A percentile compares a stretch with the other conserved stretches of the same genome.
Evolutionary conservation across 441 rosid genomes (phyloP).

Genomic region (Gossypium davidsonii): DNA sequence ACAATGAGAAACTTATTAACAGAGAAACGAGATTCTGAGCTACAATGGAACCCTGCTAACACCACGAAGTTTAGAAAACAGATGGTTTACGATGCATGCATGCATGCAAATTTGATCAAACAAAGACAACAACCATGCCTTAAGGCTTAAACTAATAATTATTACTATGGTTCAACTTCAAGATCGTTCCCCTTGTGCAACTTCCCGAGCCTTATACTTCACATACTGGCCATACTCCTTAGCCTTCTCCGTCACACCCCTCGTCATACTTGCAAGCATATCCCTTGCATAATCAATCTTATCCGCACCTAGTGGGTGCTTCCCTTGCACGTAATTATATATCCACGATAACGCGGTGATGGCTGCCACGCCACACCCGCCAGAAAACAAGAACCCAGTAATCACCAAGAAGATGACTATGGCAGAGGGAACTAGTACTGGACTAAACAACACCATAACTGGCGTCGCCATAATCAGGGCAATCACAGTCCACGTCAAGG

Average conservation of each 20-base stretch:
- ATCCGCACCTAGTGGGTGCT: constrained; percentile 57
- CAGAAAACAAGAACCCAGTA: constrained; percentile 50
- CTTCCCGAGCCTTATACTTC: constrained; percentile 40
- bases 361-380: constrained; percentile 56
- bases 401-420: constrained; percentile 25
- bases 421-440: constrained; percentile 53
- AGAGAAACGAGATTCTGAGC: no score
- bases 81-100: no score
- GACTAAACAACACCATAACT: constrained; percentile 51
- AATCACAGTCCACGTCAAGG: constrained; percentile 47
- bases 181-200: constrained; percentile 8
- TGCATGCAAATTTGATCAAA: no score
- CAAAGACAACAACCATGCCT: no score
- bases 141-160: no score
- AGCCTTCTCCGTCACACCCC: constrained; percentile 26
- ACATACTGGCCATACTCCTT: constrained; percentile 44
- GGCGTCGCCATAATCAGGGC: constrained; percentile 57
- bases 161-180: background rate
- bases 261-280: constrained; percentile 28
- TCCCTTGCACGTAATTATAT: constrained; percentile 50
- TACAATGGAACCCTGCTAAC: no score
- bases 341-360: constrained; percentile 48
- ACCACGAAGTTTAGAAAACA: no score
- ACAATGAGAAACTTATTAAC: no score
- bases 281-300: constrained; percentile 46